These are phyloP conservation scores for Fistulinella prunicolor DNA, from an alignment of 768 basidiomycete species.

Conservation along the genomic window DNA sequence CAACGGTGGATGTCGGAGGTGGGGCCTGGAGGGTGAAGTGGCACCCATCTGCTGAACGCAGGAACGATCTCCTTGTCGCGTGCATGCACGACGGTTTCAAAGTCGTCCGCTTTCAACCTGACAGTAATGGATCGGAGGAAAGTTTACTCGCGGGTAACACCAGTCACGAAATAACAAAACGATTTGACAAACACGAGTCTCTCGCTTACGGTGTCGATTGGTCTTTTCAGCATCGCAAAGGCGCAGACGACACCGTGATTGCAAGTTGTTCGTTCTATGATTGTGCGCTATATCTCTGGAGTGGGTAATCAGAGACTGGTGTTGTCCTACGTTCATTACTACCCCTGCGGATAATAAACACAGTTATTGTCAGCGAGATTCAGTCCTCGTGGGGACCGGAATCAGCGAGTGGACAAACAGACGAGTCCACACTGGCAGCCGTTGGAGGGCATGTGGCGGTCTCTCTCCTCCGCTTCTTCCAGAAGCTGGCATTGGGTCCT, in stretches of 20 bases:
- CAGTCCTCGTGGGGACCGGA: neutral
- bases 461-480: conserved; percentile 38
- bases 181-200: conserved; percentile 74
- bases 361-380: neutral
- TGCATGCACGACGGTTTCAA: conserved; percentile 99
- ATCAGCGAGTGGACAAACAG: neutral
- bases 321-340: neutral
- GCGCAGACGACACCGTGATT: conserved; percentile 48
- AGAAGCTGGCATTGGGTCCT: conserved; percentile 54
- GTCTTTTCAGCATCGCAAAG: conserved; percentile 46
- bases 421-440: neutral
- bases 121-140: neutral
- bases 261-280: conserved; percentile 98
- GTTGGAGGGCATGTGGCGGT: conserved; percentile 7
- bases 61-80: conserved; percentile 80
- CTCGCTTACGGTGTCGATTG: conserved; percentile 94
- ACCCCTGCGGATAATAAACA: neutral
- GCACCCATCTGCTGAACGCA: conserved; percentile 74
- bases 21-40: conserved; percentile 97
- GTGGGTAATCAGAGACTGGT: conserved; percentile 41
- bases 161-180: conserved; percentile 43
- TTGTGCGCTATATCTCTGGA: conserved; percentile 79
- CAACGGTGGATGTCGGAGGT: conserved; percentile 71
- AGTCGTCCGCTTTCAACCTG: conserved; percentile 42
- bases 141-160: conserved; percentile 11